These are phyloP conservation scores for Xerophyta viscosa DNA, from an alignment of 106 monocot genomes.

Conservation along the genomic window DNA sequence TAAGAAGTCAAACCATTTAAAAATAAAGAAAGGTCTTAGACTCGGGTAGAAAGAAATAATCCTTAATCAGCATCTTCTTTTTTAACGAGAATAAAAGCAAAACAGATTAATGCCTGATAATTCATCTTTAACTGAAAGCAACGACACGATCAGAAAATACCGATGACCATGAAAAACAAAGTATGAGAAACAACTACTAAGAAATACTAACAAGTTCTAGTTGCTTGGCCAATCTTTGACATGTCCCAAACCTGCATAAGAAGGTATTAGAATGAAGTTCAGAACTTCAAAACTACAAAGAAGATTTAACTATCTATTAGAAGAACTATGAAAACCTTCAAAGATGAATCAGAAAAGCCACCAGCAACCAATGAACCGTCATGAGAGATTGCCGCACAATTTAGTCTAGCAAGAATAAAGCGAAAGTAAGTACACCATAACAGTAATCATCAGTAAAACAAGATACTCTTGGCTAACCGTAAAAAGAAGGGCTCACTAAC, in stretches of 20 bases:
- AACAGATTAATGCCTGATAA: no score
- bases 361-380: constrained; percentile 94
- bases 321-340: constrained; percentile 57
- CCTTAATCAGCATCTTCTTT: no score
- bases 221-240: constrained; percentile 72
- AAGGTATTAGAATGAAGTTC: constrained; percentile 4
- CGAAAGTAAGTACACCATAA: constrained; percentile 1
- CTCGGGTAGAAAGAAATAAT: no score
- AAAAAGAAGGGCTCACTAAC: constrained; percentile 20
- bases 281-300: neutral
- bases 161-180: no score
- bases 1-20: neutral
- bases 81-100: no score
- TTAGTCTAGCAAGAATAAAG: constrained; percentile 41
- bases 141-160: no score
- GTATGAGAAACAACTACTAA: no score
- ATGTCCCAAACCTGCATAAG: constrained; percentile 87
- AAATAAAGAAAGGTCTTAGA: neutral
- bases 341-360: constrained; percentile 95
- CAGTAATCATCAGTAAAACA: neutral
- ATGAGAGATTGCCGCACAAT: constrained; percentile 79
- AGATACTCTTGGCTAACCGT: neutral
- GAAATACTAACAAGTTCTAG: constrained; percentile 44
- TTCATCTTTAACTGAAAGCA: no score
- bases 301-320: neutral